Base-by-base conservation (phyloP, 371 early-diverging fungal genomes). In the Saksenaea oblongispora region DNA sequence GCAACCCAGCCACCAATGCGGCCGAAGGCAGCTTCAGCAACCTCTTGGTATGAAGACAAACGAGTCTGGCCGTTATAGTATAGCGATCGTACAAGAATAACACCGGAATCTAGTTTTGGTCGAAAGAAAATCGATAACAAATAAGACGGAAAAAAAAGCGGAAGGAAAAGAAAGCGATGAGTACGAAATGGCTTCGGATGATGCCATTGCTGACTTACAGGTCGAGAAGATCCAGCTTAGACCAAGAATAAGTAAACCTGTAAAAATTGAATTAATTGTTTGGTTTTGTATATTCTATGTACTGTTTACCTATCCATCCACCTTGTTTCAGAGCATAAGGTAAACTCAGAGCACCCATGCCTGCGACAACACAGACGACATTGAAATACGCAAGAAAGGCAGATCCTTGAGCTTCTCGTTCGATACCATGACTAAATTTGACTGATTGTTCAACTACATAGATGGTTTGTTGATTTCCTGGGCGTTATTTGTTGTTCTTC, bases 311-410 rank as follows among this genome's bases (percentile, higher is more conserved):
- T 15, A 90, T 73, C 96, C 96, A 96, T 3, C 95, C 95, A 34
- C 91, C 86, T 56, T 89, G 86, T 24, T 76, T 81, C 26, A 94
- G 75, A 56, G 84, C 89, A 22, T 92, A 91, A 8, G 94, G 92
- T 15, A 94, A 74, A 62, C 91, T 91, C 9, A 93, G 77, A 24
- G 92, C 85, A 35, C 95, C 95, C 15, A 89, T 88, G 28, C 94
- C 94, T 4, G 91, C 89, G 15, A 91, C 17, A 15, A 92, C 89
- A 72, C 92, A 89, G 36, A 87, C 87, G 14, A 86, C 69, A 68
- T 86, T 88, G 37, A 84, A 77, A 54, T 82, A 84, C 27, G 83
- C 79, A 36, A 72, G 66, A 57, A 79, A 82, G 27, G 63, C 62
- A 0, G 71, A 75, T 8, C 78, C 72, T 56, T 74, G 67, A 8